Percentiles rank a stretch among this genome's conserved stretches.
Conservation (phyloP, 176 grass and related monocot genomes). For the Cymbopogon citratus region DNA sequence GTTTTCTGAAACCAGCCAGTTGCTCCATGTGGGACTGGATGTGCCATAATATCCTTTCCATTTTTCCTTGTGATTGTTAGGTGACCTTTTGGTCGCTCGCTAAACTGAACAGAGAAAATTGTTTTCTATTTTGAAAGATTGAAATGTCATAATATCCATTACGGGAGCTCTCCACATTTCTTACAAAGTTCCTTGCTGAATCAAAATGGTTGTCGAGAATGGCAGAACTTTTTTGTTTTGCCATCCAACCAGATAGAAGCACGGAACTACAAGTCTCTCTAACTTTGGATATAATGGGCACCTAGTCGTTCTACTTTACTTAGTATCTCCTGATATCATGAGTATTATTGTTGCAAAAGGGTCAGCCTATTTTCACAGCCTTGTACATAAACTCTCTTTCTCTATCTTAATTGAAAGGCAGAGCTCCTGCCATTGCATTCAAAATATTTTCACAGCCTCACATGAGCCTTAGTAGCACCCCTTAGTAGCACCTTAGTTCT, state of each 20-base stretch:
- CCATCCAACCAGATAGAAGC: neutral
- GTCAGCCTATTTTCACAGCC: no score
- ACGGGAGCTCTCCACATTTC: neutral
- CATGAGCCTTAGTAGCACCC: neutral
- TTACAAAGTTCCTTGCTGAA: neutral
- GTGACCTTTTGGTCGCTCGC: neutral
- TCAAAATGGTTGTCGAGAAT: neutral
- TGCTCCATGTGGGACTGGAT: neutral
- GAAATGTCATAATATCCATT: neutral
- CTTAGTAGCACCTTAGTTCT: no score
- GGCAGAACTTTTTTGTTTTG: neutral
- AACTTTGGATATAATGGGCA: neutral
- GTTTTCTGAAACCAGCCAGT: neutral
- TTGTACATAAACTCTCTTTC: no score
- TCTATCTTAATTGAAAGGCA: no score
- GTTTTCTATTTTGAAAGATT: slow-evolving; percentile 1
- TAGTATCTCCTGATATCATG: neutral
- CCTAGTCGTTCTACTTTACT: neutral
- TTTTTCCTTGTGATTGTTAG: neutral
- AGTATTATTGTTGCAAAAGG: neutral
- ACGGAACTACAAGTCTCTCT: neutral
- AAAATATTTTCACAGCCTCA: neutral
- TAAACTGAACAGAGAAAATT: neutral
- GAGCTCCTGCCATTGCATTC: no score
- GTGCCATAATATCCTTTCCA: neutral